phyloP scores from a whole-genome alignment of 768 basidiomycete genomes.

The Porpolomopsis calyptriformis region DNA sequence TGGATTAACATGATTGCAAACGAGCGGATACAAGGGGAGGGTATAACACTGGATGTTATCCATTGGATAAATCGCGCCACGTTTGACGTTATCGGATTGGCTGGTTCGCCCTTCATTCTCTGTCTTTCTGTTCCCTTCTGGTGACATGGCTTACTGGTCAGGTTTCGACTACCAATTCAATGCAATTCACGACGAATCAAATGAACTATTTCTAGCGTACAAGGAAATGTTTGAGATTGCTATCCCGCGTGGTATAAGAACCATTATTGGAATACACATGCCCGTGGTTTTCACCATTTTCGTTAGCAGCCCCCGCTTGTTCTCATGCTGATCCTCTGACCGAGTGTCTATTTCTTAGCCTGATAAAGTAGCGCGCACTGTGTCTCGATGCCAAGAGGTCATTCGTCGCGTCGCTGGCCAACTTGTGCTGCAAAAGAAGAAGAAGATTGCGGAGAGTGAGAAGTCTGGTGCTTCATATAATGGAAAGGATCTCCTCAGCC shows the following conservation, averaged over 20 bases:
- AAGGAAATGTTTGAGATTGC: constrained; percentile 78
- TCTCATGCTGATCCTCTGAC: neutral
- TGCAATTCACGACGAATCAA: constrained; percentile 68
- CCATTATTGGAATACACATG: constrained; percentile 43
- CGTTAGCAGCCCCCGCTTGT: constrained; percentile 27
- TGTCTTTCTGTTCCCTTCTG: neutral
- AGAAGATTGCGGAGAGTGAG: constrained; percentile 52
- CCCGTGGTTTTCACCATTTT: constrained; percentile 46
- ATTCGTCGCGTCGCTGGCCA: constrained; percentile 65
- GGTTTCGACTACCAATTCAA: constrained; percentile 85
- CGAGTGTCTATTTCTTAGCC: constrained; percentile 31
- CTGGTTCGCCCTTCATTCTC: constrained; percentile 46
- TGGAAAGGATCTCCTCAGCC: constrained; percentile 68
- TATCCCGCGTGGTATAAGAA: constrained; percentile 45
- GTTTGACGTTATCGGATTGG: constrained; percentile 86
- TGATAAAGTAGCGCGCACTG: constrained; percentile 35
- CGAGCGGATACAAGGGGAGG: constrained; percentile 22
- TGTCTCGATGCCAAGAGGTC: constrained; percentile 46
- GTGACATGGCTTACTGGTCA: constrained; percentile 16
- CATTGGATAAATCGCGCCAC: constrained; percentile 77
- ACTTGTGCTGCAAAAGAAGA: constrained; percentile 71
- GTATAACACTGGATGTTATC: constrained; percentile 54
- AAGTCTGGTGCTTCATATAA: constrained; percentile 38
- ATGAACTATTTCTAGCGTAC: constrained; percentile 69
- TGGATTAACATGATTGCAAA: constrained; percentile 42